phyloP scores from a whole-genome alignment of 1,284 basidiomycete species.

The Moesziomyces globuligerus region DNA sequence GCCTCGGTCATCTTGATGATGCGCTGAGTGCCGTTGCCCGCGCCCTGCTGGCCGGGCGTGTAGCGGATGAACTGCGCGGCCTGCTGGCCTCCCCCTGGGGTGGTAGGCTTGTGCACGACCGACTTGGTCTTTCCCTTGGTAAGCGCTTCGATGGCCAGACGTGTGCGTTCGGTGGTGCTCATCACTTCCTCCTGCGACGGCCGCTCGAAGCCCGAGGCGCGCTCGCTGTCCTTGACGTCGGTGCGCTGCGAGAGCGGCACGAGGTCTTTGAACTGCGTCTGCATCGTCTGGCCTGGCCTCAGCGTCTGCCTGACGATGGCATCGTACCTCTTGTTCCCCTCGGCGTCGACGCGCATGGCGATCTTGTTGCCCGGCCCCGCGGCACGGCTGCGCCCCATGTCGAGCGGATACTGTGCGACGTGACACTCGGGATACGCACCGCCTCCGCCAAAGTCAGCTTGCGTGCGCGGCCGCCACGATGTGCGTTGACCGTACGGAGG shows the following conservation, averaged over 20 bases:
- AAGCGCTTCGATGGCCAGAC: conserved; percentile 89
- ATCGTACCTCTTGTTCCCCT: conserved; percentile 96
- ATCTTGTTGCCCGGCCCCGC: conserved; percentile 72
- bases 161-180: conserved; percentile 87
- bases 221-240: conserved; percentile 76
- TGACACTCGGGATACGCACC: conserved; percentile 97
- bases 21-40: conserved; percentile 80
- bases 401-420: conserved; percentile 94
- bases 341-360: conserved; percentile 92
- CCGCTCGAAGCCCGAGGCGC: conserved; percentile 77
- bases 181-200: conserved; percentile 91
- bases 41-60: conserved; percentile 84
- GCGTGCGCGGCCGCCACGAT: conserved; percentile 84
- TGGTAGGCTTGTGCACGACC: conserved; percentile 77
- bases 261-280: conserved; percentile 96
- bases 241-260: conserved; percentile 90
- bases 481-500: conserved; percentile 85
- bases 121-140: conserved; percentile 96
- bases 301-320: conserved; percentile 96
- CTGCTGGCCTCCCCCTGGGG: conserved; percentile 40
- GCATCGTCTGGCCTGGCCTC: conserved; percentile 82
- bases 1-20: conserved; percentile 93
- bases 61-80: conserved; percentile 84
- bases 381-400: conserved; percentile 88
- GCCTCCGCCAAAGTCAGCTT: conserved; percentile 89